Evolutionary conservation across 1,284 basidiomycete species (phyloP), one percentile per base, ranked within the genome.

Genomic region (Ceratobasidium sp.): DNA sequence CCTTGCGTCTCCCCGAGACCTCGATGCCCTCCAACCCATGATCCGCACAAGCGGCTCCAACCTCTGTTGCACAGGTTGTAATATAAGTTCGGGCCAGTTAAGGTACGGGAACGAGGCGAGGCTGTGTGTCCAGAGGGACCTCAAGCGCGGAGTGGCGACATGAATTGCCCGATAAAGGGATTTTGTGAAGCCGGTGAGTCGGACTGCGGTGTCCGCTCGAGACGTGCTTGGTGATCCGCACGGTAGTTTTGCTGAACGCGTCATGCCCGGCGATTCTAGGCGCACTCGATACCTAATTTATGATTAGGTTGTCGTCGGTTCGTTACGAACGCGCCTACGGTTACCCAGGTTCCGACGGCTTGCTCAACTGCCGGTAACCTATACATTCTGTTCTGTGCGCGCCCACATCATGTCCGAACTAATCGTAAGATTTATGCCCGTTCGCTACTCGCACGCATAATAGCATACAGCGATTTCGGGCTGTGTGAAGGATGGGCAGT

Each of bases 21-120:
- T 48, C 23, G 13, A 56, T 69, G 67, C 67, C 50, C 50, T 70
- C 54, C 48, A 28, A 46, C 59, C 67, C 68, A 59, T 70, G 68
- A 70, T 70, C 68, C 68, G 68, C 23, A 26, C 33, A 59, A 42
- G 46, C 64, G 54, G 54, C 54, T 42, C 68, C 50, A 70, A 70
- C 23, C 52, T 23, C 68, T 50, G 68, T 17, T 46, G 68, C 68
- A 71, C 68, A 71, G 68, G 68, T 71, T 71, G 68, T 40, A 71
- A 57, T 52, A 69, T 69, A 40, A 44, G 40, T 33, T 44, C 52
- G n/a, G 20, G 17, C 54, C 70, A 17, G n/a, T 26, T 33, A 33
- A 71, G 57, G 57, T 62, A 48, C 70, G 70, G 48, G 13, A 73
- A 73, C 70, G 70, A 73, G 70, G 70, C 70, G 48, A 73, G 70